Evolutionary conservation across 106 monocot species (phyloP), one percentile per base, ranked within the genome.

Genomic region (Phalaenopsis aphrodite): DNA sequence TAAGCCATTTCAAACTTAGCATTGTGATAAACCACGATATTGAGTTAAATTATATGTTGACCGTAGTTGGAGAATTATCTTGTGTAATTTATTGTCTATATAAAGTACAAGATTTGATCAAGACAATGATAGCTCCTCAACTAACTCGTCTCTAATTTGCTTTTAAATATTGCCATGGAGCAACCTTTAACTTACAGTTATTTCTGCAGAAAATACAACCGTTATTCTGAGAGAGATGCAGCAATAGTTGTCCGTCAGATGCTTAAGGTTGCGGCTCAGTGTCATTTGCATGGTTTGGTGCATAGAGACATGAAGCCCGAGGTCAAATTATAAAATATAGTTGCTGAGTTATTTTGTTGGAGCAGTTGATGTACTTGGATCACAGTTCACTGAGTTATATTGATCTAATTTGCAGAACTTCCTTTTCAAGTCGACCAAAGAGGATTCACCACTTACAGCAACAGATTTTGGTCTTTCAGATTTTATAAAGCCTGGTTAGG

Each of bases 291-390:
- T 84, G 98, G 98, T 73, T 86, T 99, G 76, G 98, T 99, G 75
- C 98, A 99, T 85, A 83, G 98, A 81, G 98, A 99, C 82, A 94
- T 99, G 94, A 99, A 99, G 77, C 98, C 98, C 9, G 98, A 99
- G 98, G 98, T 99, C 78, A 37, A 41, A 14, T 69, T 69, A 45
- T 42, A 18, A 67, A 30, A 18, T 75, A 10, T 41, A 12, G 74
- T 46, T 38, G 19, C n/a, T 75, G 23, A 42, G 11, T 21, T 41
- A 9, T 39, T 21, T 8, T 42, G 6, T 45, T 45, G 43, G 43
- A 74, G 19, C 8, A 10, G 45, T 41, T 43, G 43, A 37, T 36
- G 38, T 19, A 37, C 9, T 47, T 72, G 61, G 8, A 46, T 41
- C 7, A 15, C 17, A 77, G 52, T 16, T 37, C 2, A 39, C 45